Percentiles rank a stretch among this genome's conserved stretches.
These are phyloP conservation scores for Andrographis paniculata DNA, from an alignment of 305 asterid genomes.

Conservation along the genomic window DNA sequence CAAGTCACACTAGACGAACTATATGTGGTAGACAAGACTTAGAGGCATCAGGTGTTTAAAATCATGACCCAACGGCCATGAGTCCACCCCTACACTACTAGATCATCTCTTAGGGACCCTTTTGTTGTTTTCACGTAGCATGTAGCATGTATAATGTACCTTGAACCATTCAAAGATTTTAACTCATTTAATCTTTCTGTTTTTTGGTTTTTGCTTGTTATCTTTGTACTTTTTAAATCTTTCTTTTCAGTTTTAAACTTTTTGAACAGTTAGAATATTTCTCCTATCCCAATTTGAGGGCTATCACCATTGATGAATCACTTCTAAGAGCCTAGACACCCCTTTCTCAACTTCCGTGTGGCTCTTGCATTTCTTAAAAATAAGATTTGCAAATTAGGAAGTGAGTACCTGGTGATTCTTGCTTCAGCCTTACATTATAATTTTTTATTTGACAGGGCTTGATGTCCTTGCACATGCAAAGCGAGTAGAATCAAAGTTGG, in stretches of 20 bases:
- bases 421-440: background rate
- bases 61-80: no score
- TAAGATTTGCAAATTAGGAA: slow-evolving; percentile 3
- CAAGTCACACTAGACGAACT: no score
- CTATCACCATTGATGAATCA: background rate
- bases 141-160: no score
- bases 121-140: no score
- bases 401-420: slow-evolving; percentile 1
- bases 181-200: background rate
- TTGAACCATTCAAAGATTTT: background rate
- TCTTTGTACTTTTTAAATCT: background rate
- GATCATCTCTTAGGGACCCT: no score
- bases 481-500: slow-evolving; percentile 38
- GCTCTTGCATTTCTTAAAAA: background rate
- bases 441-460: slow-evolving; percentile 44
- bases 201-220: background rate
- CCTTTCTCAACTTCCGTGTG: background rate
- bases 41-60: no score
- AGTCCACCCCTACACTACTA: no score
- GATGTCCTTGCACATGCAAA: slow-evolving; percentile 64
- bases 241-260: background rate
- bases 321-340: background rate
- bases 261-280: background rate
- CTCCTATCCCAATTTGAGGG: background rate
- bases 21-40: no score